Evolutionary conservation across 495 filamentous ascomycete genomes (phyloP).

Genomic region (Penicillium verhagenii): DNA sequence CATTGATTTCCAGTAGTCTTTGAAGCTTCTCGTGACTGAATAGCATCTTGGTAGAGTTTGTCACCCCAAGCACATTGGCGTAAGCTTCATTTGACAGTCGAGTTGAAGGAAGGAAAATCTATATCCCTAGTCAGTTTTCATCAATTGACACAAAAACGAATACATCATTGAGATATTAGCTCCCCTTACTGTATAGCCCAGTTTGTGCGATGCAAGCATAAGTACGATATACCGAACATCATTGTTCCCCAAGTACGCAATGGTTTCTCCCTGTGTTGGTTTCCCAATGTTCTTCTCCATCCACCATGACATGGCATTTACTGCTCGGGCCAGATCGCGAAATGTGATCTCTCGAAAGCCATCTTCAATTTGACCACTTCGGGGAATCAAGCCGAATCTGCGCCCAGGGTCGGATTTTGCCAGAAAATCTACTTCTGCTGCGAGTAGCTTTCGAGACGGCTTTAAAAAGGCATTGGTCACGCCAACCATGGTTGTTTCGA

Average conservation of each 20-base stretch:
- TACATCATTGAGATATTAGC: no score
- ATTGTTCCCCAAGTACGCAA: constrained; percentile 27
- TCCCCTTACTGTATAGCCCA: constrained; percentile 5
- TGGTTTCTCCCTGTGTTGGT: constrained; percentile 1
- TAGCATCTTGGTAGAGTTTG: constrained; percentile 18
- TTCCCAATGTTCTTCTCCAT: constrained; percentile 36
- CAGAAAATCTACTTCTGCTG: not conserved
- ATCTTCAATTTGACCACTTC: not conserved
- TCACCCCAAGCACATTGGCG: constrained; percentile 22
- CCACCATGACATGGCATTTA: constrained; percentile 50
- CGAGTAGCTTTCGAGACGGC: not conserved
- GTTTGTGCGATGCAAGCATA: constrained; percentile 16
- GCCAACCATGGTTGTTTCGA: not conserved
- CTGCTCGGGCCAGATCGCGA: constrained; percentile 20
- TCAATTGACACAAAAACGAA: not conserved
- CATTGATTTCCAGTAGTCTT: not conserved
- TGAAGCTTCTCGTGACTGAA: constrained; percentile 3
- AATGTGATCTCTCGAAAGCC: not conserved
- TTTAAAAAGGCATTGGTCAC: not conserved
- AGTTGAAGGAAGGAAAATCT: constrained; percentile 27
- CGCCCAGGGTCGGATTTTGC: not conserved
- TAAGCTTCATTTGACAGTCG: constrained; percentile 36
- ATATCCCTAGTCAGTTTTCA: not conserved
- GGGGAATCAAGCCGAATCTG: not conserved
- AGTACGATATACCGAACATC: constrained; percentile 16